phyloP scores from a whole-genome alignment of 805 yeast genomes.

The Lachancea dasiensis region DNA sequence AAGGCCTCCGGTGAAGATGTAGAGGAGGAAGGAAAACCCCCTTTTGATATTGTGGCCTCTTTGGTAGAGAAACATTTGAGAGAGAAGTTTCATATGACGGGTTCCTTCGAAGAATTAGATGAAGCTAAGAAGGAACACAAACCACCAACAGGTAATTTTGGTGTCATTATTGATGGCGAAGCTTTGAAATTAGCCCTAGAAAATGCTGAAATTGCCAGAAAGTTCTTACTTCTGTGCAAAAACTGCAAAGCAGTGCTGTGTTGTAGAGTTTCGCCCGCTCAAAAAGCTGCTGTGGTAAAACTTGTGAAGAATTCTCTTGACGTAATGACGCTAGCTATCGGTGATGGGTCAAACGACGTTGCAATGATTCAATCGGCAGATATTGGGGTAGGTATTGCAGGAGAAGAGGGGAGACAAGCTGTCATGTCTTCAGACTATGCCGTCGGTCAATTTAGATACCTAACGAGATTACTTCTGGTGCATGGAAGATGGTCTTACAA shows the following conservation, averaged over 20 bases:
- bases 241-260: constrained; percentile 78
- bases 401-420: constrained; percentile 88
- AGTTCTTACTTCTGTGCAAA: constrained; percentile 66
- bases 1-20: constrained; percentile 46
- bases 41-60: constrained; percentile 38
- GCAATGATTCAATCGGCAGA: constrained; percentile 89
- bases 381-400: constrained; percentile 86
- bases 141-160: constrained; percentile 62
- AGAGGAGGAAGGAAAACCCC: constrained; percentile 38
- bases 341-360: constrained; percentile 87
- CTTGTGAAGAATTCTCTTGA: constrained; percentile 66
- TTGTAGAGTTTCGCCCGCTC: constrained; percentile 86
- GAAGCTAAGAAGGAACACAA: constrained; percentile 51
- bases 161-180: constrained; percentile 75
- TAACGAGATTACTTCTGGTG: constrained; percentile 58
- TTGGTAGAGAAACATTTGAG: constrained; percentile 48
- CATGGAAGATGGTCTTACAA: constrained; percentile 89
- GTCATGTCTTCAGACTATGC: constrained; percentile 87
- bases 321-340: constrained; percentile 83
- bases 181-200: constrained; percentile 54
- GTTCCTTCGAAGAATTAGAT: constrained; percentile 51
- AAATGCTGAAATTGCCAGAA: constrained; percentile 41
- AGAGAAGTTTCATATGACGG: constrained; percentile 53
- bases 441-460: constrained; percentile 71
- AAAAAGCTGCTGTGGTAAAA: constrained; percentile 77